Conservation (phyloP, 805 yeast species). For the Zygoascus biomembranicola region DNA sequence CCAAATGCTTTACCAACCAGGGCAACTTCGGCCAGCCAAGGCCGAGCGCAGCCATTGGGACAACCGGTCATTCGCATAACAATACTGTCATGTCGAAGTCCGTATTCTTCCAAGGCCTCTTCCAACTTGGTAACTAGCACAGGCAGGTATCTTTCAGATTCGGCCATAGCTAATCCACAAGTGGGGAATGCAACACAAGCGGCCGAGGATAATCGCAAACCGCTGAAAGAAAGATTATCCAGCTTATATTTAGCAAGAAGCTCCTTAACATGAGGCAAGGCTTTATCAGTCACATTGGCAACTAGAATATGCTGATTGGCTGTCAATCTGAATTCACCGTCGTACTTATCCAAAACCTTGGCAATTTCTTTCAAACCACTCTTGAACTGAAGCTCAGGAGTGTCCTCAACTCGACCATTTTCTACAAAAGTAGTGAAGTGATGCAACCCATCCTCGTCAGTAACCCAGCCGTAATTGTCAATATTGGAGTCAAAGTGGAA, state of each 20-base stretch:
- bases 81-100: constrained; percentile 86
- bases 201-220: constrained; percentile 79
- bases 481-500: constrained; percentile 79
- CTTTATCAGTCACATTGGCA: constrained; percentile 62
- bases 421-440: constrained; percentile 93
- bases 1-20: constrained; percentile 92
- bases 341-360: constrained; percentile 47
- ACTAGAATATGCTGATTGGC: constrained; percentile 91
- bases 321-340: constrained; percentile 85
- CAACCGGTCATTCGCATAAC: constrained; percentile 99
- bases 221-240: constrained; percentile 77
- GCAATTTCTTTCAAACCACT: constrained; percentile 79
- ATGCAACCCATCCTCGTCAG: constrained; percentile 65
- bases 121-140: constrained; percentile 74
- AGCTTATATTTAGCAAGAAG: constrained; percentile 66
- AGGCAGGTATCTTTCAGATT: constrained; percentile 89
- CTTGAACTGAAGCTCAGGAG: constrained; percentile 83
- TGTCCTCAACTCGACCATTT: constrained; percentile 93
- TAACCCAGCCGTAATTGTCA: constrained; percentile 90
- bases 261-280: constrained; percentile 52
- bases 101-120: constrained; percentile 80
- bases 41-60: constrained; percentile 98
- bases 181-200: constrained; percentile 99
- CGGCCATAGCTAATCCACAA: constrained; percentile 98
- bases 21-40: constrained; percentile 96